phyloP scores from a whole-genome alignment of 768 basidiomycete genomes.

The Pisolithus tinctorius region DNA sequence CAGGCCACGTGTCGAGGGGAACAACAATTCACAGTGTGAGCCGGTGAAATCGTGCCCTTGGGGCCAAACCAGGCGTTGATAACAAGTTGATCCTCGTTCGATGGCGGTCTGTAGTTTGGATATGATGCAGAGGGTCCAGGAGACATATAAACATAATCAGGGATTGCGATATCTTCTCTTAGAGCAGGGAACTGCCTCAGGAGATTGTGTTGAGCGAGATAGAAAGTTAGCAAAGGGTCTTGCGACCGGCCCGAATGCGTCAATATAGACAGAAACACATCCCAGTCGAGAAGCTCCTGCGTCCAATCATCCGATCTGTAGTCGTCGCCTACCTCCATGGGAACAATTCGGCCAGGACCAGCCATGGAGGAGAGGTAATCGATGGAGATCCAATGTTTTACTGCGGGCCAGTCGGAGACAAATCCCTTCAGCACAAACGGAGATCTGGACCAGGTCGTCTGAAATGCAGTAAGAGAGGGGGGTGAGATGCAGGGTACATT shows the following conservation, averaged over 20 bases:
- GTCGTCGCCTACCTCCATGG: constrained; percentile 83
- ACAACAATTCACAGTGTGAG: constrained; percentile 65
- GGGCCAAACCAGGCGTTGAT: constrained; percentile 85
- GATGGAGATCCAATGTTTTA: constrained; percentile 63
- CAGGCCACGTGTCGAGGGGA: constrained; percentile 5
- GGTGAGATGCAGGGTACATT: constrained; percentile 35
- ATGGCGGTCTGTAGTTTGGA: constrained; percentile 56
- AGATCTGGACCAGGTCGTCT: constrained; percentile 28
- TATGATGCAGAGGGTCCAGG: constrained; percentile 37
- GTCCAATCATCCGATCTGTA: constrained; percentile 80
- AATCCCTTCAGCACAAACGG: constrained; percentile 75
- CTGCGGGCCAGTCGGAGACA: constrained; percentile 72
- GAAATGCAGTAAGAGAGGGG: constrained; percentile 57
- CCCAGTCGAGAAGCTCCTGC: constrained; percentile 74
- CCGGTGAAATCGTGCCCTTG: constrained; percentile 72
- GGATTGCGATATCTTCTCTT: constrained; percentile 67
- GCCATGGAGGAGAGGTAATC: constrained; percentile 63
- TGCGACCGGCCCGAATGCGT: constrained; percentile 15
- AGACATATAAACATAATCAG: constrained; percentile 81
- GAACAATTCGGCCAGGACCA: constrained; percentile 80
- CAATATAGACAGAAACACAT: constrained; percentile 57
- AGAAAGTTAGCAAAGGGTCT: constrained; percentile 36
- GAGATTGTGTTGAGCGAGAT: constrained; percentile 90
- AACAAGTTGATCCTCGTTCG: constrained; percentile 56
- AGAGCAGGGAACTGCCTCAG: constrained; percentile 79